Evolutionary conservation across 2,329 filamentous ascomycete species (phyloP).

Genomic region (Pseudogymnoascus sp.): DNA sequence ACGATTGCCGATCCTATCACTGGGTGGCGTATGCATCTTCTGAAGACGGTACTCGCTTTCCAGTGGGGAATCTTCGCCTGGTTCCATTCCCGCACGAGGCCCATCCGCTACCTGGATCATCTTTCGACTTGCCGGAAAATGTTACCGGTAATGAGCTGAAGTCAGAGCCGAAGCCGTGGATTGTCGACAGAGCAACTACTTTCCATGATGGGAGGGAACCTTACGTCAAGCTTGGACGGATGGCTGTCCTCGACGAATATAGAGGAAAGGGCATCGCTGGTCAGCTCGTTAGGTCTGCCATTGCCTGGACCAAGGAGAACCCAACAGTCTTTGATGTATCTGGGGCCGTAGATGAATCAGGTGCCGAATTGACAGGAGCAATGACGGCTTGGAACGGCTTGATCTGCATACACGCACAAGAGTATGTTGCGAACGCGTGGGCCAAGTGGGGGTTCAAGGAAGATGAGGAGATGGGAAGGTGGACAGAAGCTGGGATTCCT

Average conservation of each 20-base stretch:
- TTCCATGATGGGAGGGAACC: constrained; percentile 58
- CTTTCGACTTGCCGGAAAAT: constrained; percentile 15
- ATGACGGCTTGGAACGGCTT: constrained; percentile 65
- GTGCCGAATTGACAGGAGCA: constrained; percentile 33
- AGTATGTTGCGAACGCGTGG: constrained; percentile 58
- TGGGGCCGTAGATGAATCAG: constrained; percentile 2
- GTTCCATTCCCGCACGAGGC: constrained; percentile 72
- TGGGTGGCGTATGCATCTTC: constrained; percentile 74
- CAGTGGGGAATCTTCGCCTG: constrained; percentile 70
- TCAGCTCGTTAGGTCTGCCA: constrained; percentile 57
- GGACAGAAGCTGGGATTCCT: constrained; percentile 76
- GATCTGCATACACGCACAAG: constrained; percentile 73
- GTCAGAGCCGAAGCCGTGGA: constrained; percentile 17
- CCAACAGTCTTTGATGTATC: constrained; percentile 45
- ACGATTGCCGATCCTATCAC: constrained; percentile 74
- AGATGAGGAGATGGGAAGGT: constrained; percentile 67
- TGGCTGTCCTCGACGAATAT: constrained; percentile 62
- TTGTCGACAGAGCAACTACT: constrained; percentile 33
- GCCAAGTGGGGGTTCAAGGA: constrained; percentile 62
- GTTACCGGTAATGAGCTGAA: constrained; percentile 10
- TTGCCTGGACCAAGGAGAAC: constrained; percentile 56
- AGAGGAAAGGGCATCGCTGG: constrained; percentile 58
- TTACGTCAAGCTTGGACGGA: constrained; percentile 73
- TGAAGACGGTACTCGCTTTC: constrained; percentile 36
- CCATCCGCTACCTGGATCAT: constrained; percentile 47